phyloP scores from a whole-genome alignment of 495 filamentous ascomycete species.

The Saxophila tyrrhenica region DNA sequence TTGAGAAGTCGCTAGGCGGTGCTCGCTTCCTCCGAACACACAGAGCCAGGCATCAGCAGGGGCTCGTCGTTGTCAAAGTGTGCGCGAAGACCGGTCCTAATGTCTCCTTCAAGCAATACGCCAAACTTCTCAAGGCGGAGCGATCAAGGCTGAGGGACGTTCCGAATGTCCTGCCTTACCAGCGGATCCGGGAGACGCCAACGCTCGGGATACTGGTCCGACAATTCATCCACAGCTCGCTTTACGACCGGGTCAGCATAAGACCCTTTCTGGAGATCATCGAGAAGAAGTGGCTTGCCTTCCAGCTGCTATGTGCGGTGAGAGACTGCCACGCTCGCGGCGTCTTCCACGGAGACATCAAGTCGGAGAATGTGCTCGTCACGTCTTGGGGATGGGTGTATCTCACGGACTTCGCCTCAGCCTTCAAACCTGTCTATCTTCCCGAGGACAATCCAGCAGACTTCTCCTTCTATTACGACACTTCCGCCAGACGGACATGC shows the following conservation, averaged over 20 bases:
- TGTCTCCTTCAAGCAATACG: constrained; percentile 67
- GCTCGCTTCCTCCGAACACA: constrained; percentile 98
- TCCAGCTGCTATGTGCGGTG: constrained; percentile 85
- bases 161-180: constrained; percentile 83
- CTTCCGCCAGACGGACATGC: constrained; percentile 83
- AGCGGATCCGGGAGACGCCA: constrained; percentile 78
- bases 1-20: constrained; percentile 85
- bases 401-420: constrained; percentile 86
- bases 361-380: constrained; percentile 90
- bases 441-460: constrained; percentile 96
- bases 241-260: constrained; percentile 93
- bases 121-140: constrained; percentile 67
- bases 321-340: constrained; percentile 86
- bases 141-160: constrained; percentile 66
- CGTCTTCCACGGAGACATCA: constrained; percentile 95
- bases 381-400: constrained; percentile 99
- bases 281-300: constrained; percentile 98
- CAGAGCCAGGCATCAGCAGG: constrained; percentile 76
- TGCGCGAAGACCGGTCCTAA: constrained; percentile 78
- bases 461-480: constrained; percentile 96
- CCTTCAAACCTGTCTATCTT: constrained; percentile 88
- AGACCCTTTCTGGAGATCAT: constrained; percentile 95
- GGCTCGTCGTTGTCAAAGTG: constrained; percentile 83
- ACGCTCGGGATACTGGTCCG: constrained; percentile 90
- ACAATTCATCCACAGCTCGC: constrained; percentile 88